A percentile compares a stretch with the other conserved stretches of the same genome.
phyloP scores from a whole-genome alignment of 352 stramenopile genomes.

The Blastocystis sp. region DNA sequence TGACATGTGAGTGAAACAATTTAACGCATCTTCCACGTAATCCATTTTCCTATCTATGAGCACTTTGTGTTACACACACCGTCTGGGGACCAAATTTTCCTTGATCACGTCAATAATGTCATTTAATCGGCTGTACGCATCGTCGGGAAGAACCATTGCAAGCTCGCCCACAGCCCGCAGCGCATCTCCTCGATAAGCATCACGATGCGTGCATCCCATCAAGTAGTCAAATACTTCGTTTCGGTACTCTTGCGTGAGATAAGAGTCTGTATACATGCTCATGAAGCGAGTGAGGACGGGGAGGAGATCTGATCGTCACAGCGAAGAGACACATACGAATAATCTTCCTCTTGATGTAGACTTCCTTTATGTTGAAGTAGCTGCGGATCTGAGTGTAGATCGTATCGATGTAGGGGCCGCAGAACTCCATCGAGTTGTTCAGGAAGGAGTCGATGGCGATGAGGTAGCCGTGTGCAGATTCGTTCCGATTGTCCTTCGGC shows the following conservation, averaged over 20 bases:
- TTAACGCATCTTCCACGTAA: constrained; percentile 13
- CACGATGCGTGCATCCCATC: not conserved
- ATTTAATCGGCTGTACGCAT: constrained; percentile 72
- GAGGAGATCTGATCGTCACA: constrained; percentile 28
- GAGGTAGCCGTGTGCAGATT: constrained; percentile 58
- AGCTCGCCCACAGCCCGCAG: constrained; percentile 74
- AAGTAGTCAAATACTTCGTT: constrained; percentile 47
- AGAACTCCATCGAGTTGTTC: constrained; percentile 60
- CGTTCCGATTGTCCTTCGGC: constrained; percentile 18
- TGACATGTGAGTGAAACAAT: constrained; percentile 70
- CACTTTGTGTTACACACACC: constrained; percentile 54
- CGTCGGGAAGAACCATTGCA: constrained; percentile 70
- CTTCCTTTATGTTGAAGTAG: constrained; percentile 60
- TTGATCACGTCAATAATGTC: constrained; percentile 74
- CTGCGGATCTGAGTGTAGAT: constrained; percentile 17
- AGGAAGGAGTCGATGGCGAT: constrained; percentile 35
- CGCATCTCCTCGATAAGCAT: constrained; percentile 71
- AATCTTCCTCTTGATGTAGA: constrained; percentile 47
- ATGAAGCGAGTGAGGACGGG: constrained; percentile 54
- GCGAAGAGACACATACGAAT: constrained; percentile 11
- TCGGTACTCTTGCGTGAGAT: constrained; percentile 3
- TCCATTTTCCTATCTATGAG: not conserved
- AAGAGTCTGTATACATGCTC: constrained; percentile 28
- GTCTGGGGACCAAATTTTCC: constrained; percentile 65
- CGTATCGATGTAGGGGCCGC: constrained; percentile 61